A percentile compares a stretch with the other conserved stretches of the same genome.
phyloP scores from a whole-genome alignment of 257 asterid species.

The Jasminum sambac region DNA sequence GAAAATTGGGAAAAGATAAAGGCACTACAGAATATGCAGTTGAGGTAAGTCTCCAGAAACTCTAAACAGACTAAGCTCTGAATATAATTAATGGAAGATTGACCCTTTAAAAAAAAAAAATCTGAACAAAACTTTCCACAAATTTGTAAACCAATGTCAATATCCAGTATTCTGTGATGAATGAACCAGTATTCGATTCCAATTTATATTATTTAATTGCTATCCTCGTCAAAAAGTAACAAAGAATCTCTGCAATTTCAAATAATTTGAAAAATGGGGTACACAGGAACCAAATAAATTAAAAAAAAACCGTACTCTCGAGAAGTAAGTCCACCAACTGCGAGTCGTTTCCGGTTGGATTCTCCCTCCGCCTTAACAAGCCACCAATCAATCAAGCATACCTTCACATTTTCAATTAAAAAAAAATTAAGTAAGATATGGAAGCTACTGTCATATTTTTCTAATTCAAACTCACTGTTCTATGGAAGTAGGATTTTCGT shows the following conservation, averaged over 20 bases:
- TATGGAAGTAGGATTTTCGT: slow-evolving; percentile 42
- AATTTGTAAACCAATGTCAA: background rate
- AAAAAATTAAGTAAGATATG: background rate
- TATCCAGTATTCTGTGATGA: background rate
- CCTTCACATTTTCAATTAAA: slow-evolving; percentile 32
- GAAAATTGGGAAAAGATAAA: too few relatives aligned
- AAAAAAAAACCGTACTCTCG: slow-evolving; percentile 39
- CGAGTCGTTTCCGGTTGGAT: slow-evolving; percentile 47
- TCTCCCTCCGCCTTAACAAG: slow-evolving; percentile 47
- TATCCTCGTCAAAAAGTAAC: background rate
- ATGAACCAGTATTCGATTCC: background rate
- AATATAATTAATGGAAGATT: background rate
- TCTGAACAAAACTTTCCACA: too few relatives aligned
- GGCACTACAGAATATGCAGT: too few relatives aligned
- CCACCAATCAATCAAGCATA: slow-evolving; percentile 77
- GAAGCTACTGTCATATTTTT: background rate
- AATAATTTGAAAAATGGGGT: background rate
- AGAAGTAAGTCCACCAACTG: slow-evolving; percentile 54
- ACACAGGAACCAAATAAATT: background rate
- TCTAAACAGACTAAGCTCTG: background rate
- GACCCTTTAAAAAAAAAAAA: too few relatives aligned
- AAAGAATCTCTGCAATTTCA: background rate
- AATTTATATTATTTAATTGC: too few relatives aligned
- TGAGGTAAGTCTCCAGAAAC: too few relatives aligned
- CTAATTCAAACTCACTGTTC: slow-evolving; percentile 40